Evolutionary conservation across 2,329 filamentous ascomycete genomes (phyloP), one percentile per base, ranked within the genome.

Genomic region (Parastagonospora avenae): DNA sequence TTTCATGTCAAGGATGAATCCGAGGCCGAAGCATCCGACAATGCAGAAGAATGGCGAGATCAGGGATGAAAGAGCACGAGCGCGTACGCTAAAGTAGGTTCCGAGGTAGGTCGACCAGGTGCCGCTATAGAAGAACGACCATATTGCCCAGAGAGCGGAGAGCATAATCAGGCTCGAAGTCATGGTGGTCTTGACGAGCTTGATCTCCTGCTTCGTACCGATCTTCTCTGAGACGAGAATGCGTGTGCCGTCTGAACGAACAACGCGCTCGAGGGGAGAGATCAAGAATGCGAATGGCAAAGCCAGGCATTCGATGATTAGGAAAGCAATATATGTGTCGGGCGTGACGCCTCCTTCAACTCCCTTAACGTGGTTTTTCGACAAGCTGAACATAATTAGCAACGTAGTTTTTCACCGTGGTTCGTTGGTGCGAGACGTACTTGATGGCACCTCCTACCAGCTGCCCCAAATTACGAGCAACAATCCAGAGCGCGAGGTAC

Each of bases 1-100:
- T 74, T 95, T 47, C 84, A 89, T 62, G 74, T 78, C 48, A 87
- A 85, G 77, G 81, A 94, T 75, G 49, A 79, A 80, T 1, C 78
- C 77, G 4, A 80, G 74, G 36, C 76, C 78, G 45, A 80, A 80
- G 57, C 77, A 80, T 15, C 78, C 78, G 31, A 80, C 64, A 24
- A 80, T 79, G 71, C 78, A 80, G 59, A 80, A 79, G 63, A 79
- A 79, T 0, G 78, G 78, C 5, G 77, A 79, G 24, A 79, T 61
- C 8, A 79, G 70, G 2, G 77, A 78, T 0, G 77, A 79, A 8
- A 77, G 68, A 3, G 78, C 77, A 19, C 74, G 73, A 28, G 76
- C 68, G 15, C 77, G 76, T 24, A 79, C 76, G 9, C 71, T 72
- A 54, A 79, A 79, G 52, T 78, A 78, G 8, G 71, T 76, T 29